Conservation (phyloP, 371 early-diverging fungal species). For the Mucor racemosus region DNA sequence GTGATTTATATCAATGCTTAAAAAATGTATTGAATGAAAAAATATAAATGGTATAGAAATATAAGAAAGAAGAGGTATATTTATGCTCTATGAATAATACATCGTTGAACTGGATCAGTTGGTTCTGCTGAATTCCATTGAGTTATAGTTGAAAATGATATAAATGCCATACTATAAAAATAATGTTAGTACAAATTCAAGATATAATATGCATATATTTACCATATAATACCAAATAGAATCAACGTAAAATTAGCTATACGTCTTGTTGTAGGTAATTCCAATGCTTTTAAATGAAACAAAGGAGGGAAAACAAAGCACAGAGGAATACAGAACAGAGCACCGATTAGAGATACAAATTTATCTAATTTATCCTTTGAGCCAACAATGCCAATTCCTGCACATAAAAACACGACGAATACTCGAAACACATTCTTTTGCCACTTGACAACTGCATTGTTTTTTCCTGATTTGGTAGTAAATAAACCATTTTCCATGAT, state of each 20-base stretch:
- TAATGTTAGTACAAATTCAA: neutral
- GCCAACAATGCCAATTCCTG: constrained; percentile 75
- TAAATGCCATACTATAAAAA: constrained; percentile 41
- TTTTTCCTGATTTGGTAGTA: constrained; percentile 68
- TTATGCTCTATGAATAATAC: constrained; percentile 41
- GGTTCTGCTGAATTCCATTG: constrained; percentile 53
- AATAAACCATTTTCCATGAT: constrained; percentile 82
- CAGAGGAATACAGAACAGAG: constrained; percentile 63
- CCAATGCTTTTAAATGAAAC: constrained; percentile 74
- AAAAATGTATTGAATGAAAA: too few relatives aligned
- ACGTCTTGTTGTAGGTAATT: constrained; percentile 44
- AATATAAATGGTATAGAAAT: neutral
- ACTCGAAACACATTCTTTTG: constrained; percentile 86
- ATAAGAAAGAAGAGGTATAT: constrained; percentile 3
- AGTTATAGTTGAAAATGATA: constrained; percentile 32
- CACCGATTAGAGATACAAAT: constrained; percentile 83
- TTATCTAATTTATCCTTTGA: constrained; percentile 78
- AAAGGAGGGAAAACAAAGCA: constrained; percentile 85
- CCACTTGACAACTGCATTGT: constrained; percentile 78
- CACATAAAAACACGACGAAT: constrained; percentile 66
- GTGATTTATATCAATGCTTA: neutral
- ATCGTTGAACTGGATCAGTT: constrained; percentile 49
- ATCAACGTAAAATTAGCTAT: constrained; percentile 61
- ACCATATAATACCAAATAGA: constrained; percentile 74
- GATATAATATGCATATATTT: neutral